phyloP scores from a whole-genome alignment of 2,329 filamentous ascomycete genomes.

The Colletotrichum sp. region DNA sequence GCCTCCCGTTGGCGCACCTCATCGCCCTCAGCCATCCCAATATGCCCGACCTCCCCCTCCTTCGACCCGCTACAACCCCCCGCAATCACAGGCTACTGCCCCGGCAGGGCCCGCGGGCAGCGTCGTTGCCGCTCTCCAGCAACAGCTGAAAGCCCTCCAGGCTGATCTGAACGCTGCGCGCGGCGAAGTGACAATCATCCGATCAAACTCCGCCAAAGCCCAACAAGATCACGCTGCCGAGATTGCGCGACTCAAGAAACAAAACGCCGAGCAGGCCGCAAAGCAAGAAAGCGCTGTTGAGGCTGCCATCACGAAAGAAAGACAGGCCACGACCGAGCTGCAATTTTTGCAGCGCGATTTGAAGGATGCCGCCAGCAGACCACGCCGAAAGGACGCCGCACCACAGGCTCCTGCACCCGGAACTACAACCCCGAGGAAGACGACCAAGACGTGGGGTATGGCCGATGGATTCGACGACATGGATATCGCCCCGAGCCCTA shows the following conservation, averaged over 20 bases:
- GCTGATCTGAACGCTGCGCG: slow-evolving; percentile 65
- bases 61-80: slow-evolving; percentile 30
- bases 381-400: slow-evolving; percentile 49
- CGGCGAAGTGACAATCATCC: slow-evolving; percentile 78
- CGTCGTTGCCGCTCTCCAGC: slow-evolving; percentile 52
- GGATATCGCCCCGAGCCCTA: slow-evolving; percentile 59
- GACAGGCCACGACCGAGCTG: slow-evolving; percentile 70
- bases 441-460: slow-evolving; percentile 59
- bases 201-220: slow-evolving; percentile 69
- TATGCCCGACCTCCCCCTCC: slow-evolving; percentile 41
- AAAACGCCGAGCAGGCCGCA: slow-evolving; percentile 67
- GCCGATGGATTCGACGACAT: slow-evolving; percentile 81
- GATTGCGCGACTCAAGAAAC: slow-evolving; percentile 64
- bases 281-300: slow-evolving; percentile 70
- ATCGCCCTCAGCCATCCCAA: slow-evolving; percentile 42
- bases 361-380: slow-evolving; percentile 59
- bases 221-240: slow-evolving; percentile 67
- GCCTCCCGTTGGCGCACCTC: slow-evolving; percentile 29
- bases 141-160: slow-evolving; percentile 57
- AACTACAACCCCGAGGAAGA: slow-evolving; percentile 63
- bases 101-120: slow-evolving; percentile 31
- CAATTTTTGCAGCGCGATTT: slow-evolving; percentile 77
- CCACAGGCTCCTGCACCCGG: slow-evolving; percentile 24
- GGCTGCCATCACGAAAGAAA: slow-evolving; percentile 66
- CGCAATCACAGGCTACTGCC: slow-evolving; percentile 35